phyloP scores from a whole-genome alignment of 192 early-diverging fungal species.

The Coemansia guatemalensis region DNA sequence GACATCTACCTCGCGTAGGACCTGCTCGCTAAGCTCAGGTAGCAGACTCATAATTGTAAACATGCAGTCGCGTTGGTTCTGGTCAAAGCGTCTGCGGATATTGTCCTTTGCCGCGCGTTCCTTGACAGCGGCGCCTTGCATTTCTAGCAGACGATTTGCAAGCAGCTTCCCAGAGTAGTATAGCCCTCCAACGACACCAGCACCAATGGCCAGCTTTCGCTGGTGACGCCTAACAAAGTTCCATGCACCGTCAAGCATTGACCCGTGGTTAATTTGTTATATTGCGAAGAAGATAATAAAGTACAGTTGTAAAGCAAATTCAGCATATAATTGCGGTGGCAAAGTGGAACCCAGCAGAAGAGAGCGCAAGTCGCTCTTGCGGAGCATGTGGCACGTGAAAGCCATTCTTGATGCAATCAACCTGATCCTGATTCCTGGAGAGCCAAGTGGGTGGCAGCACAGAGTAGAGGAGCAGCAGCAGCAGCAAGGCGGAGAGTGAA shows the following conservation, averaged over 20 bases:
- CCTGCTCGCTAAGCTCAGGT: constrained; percentile 75
- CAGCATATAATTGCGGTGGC: too few relatives aligned
- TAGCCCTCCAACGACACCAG: constrained; percentile 66
- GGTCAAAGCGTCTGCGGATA: constrained; percentile 86
- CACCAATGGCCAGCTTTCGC: constrained; percentile 63
- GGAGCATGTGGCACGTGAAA: background rate
- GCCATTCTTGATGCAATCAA: too few relatives aligned
- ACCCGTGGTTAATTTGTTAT: background rate
- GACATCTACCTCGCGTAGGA: constrained; percentile 77
- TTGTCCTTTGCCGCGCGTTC: constrained; percentile 64
- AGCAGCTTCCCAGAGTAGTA: constrained; percentile 77
- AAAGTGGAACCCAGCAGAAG: too few relatives aligned
- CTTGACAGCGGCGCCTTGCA: constrained; percentile 62
- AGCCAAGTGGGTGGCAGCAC: too few relatives aligned
- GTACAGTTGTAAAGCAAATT: too few relatives aligned
- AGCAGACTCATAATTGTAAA: constrained; percentile 83
- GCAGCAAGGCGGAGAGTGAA: background rate
- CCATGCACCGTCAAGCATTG: constrained; percentile 55
- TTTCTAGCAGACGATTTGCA: constrained; percentile 67
- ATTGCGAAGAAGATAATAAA: too few relatives aligned
- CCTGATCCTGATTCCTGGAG: too few relatives aligned
- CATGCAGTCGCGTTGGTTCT: constrained; percentile 90
- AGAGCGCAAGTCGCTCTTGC: too few relatives aligned
- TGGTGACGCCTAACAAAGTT: constrained; percentile 69
- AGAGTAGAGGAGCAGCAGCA: too few relatives aligned